Conservation (phyloP, 257 asterid species). For the Solanum sitiens region DNA sequence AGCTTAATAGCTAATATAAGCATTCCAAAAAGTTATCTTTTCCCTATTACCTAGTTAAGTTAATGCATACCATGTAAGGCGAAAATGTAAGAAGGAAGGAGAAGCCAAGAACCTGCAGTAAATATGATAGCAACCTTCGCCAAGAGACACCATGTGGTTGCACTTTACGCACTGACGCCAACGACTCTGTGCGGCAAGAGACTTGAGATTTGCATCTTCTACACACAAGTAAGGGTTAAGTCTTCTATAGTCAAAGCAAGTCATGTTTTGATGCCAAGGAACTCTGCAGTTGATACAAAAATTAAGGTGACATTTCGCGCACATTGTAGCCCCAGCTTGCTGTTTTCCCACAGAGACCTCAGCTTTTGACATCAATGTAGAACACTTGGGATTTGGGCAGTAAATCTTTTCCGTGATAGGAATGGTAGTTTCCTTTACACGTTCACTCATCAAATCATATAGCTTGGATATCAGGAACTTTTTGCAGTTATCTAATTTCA, state of each 20-base stretch:
- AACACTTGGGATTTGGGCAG: conserved; percentile 25
- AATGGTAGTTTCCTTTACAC: conserved; percentile 20
- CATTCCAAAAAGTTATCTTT: neutral
- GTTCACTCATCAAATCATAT: conserved; percentile 8
- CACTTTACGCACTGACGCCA: conserved; percentile 20
- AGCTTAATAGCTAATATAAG: neutral
- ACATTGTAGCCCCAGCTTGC: neutral
- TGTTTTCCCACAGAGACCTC: neutral
- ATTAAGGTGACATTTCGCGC: conserved; percentile 4
- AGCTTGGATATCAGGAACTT: conserved; percentile 13
- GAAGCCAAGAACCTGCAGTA: neutral
- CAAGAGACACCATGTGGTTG: conserved; percentile 16
- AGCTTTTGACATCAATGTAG: conserved; percentile 19
- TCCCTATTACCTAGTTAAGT: neutral
- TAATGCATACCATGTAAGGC: neutral
- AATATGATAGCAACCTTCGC: conserved; percentile 14
- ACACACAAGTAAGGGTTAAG: neutral
- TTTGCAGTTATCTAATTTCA: conserved; percentile 11
- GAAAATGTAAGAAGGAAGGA: neutral
- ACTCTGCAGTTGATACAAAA: conserved; percentile 19
- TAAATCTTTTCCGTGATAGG: conserved; percentile 17
- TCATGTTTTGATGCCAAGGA: conserved; percentile 17
- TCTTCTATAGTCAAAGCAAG: conserved; percentile 9
- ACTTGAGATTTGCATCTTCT: conserved; percentile 8
- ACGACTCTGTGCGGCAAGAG: conserved; percentile 3